Percentiles rank a stretch among this genome's conserved stretches.
These are phyloP conservation scores for Galerina marginata DNA, from an alignment of 768 basidiomycete species.

Conservation along the genomic window DNA sequence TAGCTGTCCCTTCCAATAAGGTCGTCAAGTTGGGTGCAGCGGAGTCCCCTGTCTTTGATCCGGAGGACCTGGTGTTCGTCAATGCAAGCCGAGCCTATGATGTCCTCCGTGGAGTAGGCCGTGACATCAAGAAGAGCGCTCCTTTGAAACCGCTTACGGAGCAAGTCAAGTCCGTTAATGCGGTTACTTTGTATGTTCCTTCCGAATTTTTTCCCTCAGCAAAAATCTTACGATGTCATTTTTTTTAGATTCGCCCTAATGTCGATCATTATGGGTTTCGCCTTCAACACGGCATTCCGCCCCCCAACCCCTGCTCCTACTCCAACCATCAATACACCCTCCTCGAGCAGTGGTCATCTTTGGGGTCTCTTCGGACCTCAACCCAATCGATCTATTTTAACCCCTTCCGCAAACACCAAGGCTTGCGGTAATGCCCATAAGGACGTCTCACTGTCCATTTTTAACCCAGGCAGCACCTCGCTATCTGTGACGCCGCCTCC, in stretches of 20 bases:
- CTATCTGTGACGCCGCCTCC: slow-evolving; percentile 35
- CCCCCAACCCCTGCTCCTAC: slow-evolving; percentile 40
- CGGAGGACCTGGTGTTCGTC: slow-evolving; percentile 47
- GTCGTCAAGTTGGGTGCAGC: slow-evolving; percentile 43
- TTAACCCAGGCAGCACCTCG: slow-evolving; percentile 53
- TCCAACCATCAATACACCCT: slow-evolving; percentile 33
- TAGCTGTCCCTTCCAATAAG: slow-evolving; percentile 47
- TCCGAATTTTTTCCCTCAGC: slow-evolving; percentile 5
- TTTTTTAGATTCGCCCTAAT: slow-evolving; percentile 64
- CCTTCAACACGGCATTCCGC: slow-evolving; percentile 57
- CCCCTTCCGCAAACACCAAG: slow-evolving; percentile 27
- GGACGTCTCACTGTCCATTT: slow-evolving; percentile 57
- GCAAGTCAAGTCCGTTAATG: slow-evolving; percentile 56
- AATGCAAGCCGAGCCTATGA: slow-evolving; percentile 48
- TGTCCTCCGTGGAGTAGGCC: slow-evolving; percentile 51
- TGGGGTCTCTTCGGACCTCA: slow-evolving; percentile 50
- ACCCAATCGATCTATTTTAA: slow-evolving; percentile 43
- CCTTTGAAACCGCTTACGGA: slow-evolving; percentile 41
- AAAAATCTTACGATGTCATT: slow-evolving; percentile 9
- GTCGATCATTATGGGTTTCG: slow-evolving; percentile 68
- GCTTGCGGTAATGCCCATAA: slow-evolving; percentile 42
- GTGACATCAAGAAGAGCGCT: slow-evolving; percentile 40
- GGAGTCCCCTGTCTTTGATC: slow-evolving; percentile 49
- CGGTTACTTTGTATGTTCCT: slow-evolving; percentile 67
- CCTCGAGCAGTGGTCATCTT: slow-evolving; percentile 27